Base-by-base conservation (phyloP, 1,284 basidiomycete genomes). In the Ceratobasidium theobromae region DNA sequence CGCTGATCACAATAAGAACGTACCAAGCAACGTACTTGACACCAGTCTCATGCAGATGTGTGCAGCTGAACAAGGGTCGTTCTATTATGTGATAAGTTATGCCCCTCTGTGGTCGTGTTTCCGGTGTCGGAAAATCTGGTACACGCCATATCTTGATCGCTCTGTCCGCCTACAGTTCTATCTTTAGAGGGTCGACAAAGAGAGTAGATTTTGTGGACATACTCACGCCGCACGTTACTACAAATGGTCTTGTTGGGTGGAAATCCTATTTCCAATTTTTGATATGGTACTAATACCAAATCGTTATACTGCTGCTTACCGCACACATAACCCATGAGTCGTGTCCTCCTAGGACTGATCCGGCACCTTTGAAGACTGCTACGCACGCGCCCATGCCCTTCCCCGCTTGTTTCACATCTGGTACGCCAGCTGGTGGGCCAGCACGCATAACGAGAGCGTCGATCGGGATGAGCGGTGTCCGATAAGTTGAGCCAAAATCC, bases 171-270 rank as follows among this genome's bases (percentile, higher is more conserved):
- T 64, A 14, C 12, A 14, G 1, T 21, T 43, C n/a, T n/a, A 53
- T 3, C n/a, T n/a, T n/a, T n/a, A n/a, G n/a, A n/a, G n/a, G n/a
- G n/a, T n/a, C n/a, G n/a, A n/a, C n/a, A n/a, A n/a, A n/a, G n/a
- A n/a, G n/a, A n/a, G n/a, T n/a, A n/a, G n/a, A n/a, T 14, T 1
- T 6, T 11, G 4, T 51, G 14, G 48, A 28, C 41, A 30, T 8
- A 52, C 58, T 33, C 14, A 64, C 60, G 11, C 60, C 60, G n/a
- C 60, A 27, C n/a, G 60, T 64, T 12, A 45, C 40, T 4, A 64
- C 60, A 53, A 64, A 64, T 14, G 60, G 60, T n/a, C 51, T 52
- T 28, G 60, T 64, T 6, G 49, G 60, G 14, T 64, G 60, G 25
- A 64, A 64, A 32, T 64, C 60, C 60, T 64, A 25, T 12, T 14